Evolutionary conservation across 768 basidiomycete genomes (phyloP), one percentile per base, ranked within the genome.

Genomic region (Thelephora ganbajun): DNA sequence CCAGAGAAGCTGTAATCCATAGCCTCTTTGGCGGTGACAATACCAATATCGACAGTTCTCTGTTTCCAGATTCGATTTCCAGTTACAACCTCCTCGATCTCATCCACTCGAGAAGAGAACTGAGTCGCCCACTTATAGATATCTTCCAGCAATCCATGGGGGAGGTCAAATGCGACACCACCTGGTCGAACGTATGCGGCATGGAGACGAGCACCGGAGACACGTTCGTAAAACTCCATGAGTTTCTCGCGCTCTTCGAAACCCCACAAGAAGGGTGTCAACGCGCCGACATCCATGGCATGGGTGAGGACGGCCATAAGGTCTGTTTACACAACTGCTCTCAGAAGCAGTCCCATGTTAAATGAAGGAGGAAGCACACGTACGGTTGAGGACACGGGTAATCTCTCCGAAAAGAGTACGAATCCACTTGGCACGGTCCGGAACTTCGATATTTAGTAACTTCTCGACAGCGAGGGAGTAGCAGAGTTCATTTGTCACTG

Each of bases 181-280:
- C 94, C 94, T 1, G 94, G 94, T 51, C 94, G 85, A 43, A 97
- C 84, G 62, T 97, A 99, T n/a, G 94, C 94, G 5, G 91, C 81
- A 59, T 99, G 94, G 58, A 99, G 74, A 48, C 94, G 92, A 4
- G 94, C 94, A 54, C 94, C 94, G 7, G 93, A 97, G 35, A 98
- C 94, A 48, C 94, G 91, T 67, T 99, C 94, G 64, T 99, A 99
- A 68, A 98, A 99, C 62, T 99, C 94, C 94, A 98, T 98, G 53
- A 98, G 79, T 72, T 99, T 99, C 69, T 98, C 94, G 48, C 94
- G 90, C 66, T 99, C 94, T 66, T 98, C 94, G 73, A 98, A 98
- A 57, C 94, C 94, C 92, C 94, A 99, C 26, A 99, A 72, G 81
- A 97, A 99, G 34, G 94, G 94, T 2, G 94, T 99, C 9, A 99